Conservation (phyloP, 805 yeast genomes). For the Gaillardinia entomophila region DNA sequence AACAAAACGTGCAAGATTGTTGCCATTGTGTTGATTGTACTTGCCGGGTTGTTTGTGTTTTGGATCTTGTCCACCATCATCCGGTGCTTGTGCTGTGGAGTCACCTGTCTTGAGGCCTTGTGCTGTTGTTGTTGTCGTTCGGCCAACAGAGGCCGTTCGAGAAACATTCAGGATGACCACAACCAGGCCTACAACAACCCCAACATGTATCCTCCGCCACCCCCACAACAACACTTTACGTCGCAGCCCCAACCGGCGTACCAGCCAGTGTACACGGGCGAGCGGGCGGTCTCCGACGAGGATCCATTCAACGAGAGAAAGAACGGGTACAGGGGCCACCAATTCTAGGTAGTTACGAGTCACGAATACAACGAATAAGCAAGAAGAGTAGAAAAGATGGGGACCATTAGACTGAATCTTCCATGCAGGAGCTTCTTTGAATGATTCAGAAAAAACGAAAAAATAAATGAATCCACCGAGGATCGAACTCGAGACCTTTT, state of each 20-base stretch:
- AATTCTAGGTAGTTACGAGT: no score
- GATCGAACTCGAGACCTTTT: conserved; percentile 16
- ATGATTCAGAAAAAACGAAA: no score
- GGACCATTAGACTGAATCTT: no score
- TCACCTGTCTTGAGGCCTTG: conserved; percentile 35
- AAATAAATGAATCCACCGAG: conserved; percentile 11
- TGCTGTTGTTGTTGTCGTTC: conserved; percentile 44
- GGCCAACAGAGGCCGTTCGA: conserved; percentile 11
- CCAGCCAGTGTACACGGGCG: not conserved
- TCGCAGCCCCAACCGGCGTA: not conserved
- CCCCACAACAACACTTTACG: conserved; percentile 1
- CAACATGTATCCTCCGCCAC: conserved; percentile 29
- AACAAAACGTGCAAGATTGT: conserved; percentile 69
- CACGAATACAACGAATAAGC: no score
- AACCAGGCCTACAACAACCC: conserved; percentile 22
- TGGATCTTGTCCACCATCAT: conserved; percentile 55
- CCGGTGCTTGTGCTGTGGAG: conserved; percentile 54
- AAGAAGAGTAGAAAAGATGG: no score
- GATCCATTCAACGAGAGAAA: not conserved
- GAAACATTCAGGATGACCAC: conserved; percentile 3
- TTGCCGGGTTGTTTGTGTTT: conserved; percentile 48
- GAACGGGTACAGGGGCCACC: not conserved
- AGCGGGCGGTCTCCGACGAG: no score
- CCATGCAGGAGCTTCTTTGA: no score
- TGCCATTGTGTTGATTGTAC: conserved; percentile 64